Conservation (phyloP, 2,329 filamentous ascomycete genomes). For the Penicillium sp. region DNA sequence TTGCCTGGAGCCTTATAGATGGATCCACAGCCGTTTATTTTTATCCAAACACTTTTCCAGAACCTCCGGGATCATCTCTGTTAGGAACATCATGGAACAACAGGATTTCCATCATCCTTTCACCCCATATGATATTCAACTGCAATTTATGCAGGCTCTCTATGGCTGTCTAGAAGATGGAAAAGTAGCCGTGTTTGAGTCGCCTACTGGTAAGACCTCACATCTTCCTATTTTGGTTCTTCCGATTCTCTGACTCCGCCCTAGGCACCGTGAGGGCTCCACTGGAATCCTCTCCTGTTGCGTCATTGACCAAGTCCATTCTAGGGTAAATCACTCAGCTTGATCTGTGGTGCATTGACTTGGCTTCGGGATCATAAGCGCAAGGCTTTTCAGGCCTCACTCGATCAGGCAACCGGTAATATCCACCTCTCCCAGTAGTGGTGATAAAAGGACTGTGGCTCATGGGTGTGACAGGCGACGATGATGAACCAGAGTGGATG, state of each 20-base stretch:
- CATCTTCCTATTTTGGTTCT: neutral
- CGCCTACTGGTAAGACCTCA: constrained; percentile 65
- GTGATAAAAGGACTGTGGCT: neutral
- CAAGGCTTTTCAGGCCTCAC: constrained; percentile 50
- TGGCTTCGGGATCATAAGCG: constrained; percentile 84
- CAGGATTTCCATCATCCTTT: constrained; percentile 79
- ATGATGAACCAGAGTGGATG: constrained; percentile 80
- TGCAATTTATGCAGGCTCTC: constrained; percentile 77
- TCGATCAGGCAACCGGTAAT: constrained; percentile 44
- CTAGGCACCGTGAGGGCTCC: constrained; percentile 40
- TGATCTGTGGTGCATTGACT: constrained; percentile 82
- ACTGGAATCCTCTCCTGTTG: constrained; percentile 2
- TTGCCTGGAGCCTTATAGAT: no score
- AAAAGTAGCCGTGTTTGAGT: constrained; percentile 83
- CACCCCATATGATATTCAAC: constrained; percentile 79
- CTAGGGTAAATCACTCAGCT: constrained; percentile 80
- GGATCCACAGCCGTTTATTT: constrained; percentile 1
- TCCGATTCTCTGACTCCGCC: constrained; percentile 16
- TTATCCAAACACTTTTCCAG: constrained; percentile 7
- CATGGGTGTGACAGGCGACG: constrained; percentile 40
- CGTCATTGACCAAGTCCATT: constrained; percentile 5
- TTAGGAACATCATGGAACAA: constrained; percentile 37
- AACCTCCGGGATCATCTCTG: constrained; percentile 9
- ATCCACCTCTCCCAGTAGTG: neutral
- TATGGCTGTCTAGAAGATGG: constrained; percentile 73